phyloP scores from a whole-genome alignment of 2,329 filamentous ascomycete species.

The Colletotrichum coccodes region DNA sequence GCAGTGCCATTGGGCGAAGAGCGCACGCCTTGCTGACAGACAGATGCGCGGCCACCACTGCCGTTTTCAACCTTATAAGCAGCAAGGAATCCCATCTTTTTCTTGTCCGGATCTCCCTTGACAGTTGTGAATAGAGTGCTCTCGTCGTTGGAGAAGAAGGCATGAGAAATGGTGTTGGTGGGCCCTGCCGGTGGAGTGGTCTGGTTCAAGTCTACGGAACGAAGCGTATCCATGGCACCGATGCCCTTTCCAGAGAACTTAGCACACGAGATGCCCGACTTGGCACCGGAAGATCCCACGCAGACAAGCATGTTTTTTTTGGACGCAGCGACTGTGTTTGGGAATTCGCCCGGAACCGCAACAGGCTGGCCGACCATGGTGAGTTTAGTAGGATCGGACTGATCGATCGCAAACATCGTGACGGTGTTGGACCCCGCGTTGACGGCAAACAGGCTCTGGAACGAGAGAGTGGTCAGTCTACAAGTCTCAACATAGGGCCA shows the following conservation, averaged over 20 bases:
- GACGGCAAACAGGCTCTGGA: slow-evolving; percentile 63
- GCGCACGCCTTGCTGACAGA: slow-evolving; percentile 39
- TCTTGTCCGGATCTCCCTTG: slow-evolving; percentile 66
- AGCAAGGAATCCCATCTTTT: slow-evolving; percentile 67
- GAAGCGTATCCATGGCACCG: slow-evolving; percentile 53
- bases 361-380: slow-evolving; percentile 54
- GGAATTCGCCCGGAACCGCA: slow-evolving; percentile 60
- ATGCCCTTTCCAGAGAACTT: slow-evolving; percentile 51
- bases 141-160: slow-evolving; percentile 67
- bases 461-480: neutral
- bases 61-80: slow-evolving; percentile 54
- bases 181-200: slow-evolving; percentile 68
- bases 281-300: slow-evolving; percentile 55
- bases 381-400: slow-evolving; percentile 53
- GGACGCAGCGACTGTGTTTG: slow-evolving; percentile 61
- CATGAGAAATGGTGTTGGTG: slow-evolving; percentile 67
- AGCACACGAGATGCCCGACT: slow-evolving; percentile 56
- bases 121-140: slow-evolving; percentile 63
- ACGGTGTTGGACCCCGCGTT: slow-evolving; percentile 64
- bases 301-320: slow-evolving; percentile 53
- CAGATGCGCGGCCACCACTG: slow-evolving; percentile 8
- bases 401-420: slow-evolving; percentile 58
- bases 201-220: slow-evolving; percentile 61
- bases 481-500: neutral
- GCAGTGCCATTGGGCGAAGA: slow-evolving; percentile 64